These are phyloP conservation scores for Leccinum subrobustum DNA, from an alignment of 1,284 basidiomycete species.

Conservation along the genomic window DNA sequence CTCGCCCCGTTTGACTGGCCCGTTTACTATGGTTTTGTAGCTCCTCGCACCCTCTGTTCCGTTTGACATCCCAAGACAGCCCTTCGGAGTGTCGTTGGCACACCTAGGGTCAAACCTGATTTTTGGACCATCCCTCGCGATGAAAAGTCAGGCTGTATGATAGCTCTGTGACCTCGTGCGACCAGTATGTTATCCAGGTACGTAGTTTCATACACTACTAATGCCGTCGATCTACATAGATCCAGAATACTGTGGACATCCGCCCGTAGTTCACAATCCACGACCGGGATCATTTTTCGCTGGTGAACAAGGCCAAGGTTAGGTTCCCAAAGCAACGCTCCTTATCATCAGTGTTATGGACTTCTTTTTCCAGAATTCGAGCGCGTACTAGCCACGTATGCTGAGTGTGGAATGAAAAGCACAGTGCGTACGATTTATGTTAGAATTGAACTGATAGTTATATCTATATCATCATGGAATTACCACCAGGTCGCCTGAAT, in stretches of 20 bases:
- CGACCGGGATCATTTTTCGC: slow-evolving; percentile 75
- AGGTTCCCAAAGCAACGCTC: slow-evolving; percentile 75
- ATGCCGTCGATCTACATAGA: slow-evolving; percentile 40
- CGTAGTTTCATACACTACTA: neutral
- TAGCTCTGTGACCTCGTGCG: slow-evolving; percentile 88
- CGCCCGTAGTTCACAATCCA: slow-evolving; percentile 96
- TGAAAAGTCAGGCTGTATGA: slow-evolving; percentile 85
- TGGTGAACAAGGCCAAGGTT: slow-evolving; percentile 71
- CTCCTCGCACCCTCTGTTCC: slow-evolving; percentile 78
- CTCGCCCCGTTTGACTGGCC: neutral
- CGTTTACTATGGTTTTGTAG: slow-evolving; percentile 37
- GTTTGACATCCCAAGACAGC: slow-evolving; percentile 61
- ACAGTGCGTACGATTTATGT: slow-evolving; percentile 36
- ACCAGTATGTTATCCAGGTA: slow-evolving; percentile 53
- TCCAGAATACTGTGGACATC: slow-evolving; percentile 83
- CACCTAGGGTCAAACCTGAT: slow-evolving; percentile 91
- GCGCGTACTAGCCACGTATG: slow-evolving; percentile 91
- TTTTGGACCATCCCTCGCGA: slow-evolving; percentile 67
- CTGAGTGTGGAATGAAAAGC: slow-evolving; percentile 59
- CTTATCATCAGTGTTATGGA: slow-evolving; percentile 88
- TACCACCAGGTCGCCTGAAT: slow-evolving; percentile 8
- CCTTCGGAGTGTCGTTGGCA: slow-evolving; percentile 77
- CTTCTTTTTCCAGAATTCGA: slow-evolving; percentile 88
- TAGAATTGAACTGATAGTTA: neutral
- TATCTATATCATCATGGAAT: no score